Percentiles rank a stretch among this genome's conserved stretches.
Evolutionary conservation across 2,329 filamentous ascomycete genomes (phyloP).

Genomic region (Ceratocystis harringtonii): DNA sequence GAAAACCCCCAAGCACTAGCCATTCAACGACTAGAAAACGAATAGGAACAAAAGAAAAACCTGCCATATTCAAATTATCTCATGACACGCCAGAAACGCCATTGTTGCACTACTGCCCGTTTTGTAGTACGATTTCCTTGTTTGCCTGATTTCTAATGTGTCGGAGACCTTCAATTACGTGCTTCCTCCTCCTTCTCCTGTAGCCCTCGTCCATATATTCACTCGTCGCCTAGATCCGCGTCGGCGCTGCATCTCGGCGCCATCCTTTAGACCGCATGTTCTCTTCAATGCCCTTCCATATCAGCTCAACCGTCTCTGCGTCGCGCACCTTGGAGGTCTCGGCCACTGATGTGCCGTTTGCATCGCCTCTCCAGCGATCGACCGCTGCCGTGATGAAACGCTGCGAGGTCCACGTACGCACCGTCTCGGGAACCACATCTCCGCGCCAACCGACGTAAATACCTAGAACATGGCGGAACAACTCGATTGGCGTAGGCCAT

Average conservation of each 20-base stretch:
- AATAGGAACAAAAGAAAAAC: neutral
- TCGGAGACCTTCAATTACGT: neutral
- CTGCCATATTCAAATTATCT: neutral
- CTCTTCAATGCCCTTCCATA: conserved; percentile 80
- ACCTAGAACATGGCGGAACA: conserved; percentile 79
- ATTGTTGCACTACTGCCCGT: conserved; percentile 5
- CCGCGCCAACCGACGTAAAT: conserved; percentile 86
- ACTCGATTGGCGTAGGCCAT: conserved; percentile 74
- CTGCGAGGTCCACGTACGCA: conserved; percentile 65
- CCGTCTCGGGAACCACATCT: conserved; percentile 60
- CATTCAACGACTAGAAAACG: neutral
- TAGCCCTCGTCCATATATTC: neutral
- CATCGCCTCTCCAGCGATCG: conserved; percentile 59
- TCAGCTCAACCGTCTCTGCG: conserved; percentile 77
- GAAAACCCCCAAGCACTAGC: too few species aligned
- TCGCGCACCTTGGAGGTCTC: conserved; percentile 61
- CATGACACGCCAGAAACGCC: conserved; percentile 11
- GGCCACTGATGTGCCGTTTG: conserved; percentile 24
- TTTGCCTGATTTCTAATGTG: neutral
- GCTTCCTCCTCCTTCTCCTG: neutral
- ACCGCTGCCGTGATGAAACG: conserved; percentile 64
- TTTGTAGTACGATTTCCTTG: neutral
- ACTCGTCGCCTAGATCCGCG: conserved; percentile 28
- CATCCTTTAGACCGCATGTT: conserved; percentile 79
- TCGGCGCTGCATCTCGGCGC: conserved; percentile 54